Percentiles rank a stretch among this genome's conserved stretches.
These are phyloP conservation scores for Rhododendron molle DNA, from an alignment of 148 eudicot species.

Conservation along the genomic window DNA sequence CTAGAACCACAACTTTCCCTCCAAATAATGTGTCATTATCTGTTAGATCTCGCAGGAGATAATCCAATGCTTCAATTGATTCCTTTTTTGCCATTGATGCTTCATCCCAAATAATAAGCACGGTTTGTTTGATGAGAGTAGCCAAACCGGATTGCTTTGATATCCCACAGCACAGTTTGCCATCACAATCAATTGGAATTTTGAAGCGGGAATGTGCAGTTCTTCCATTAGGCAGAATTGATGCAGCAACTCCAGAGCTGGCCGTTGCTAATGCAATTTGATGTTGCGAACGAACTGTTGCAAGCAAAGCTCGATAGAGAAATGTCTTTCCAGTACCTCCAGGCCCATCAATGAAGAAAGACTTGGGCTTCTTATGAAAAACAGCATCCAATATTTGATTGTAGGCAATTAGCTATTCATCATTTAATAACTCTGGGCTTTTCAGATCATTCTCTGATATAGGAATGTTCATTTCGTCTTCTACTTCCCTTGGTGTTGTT, in stretches of 20 bases:
- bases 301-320: background rate
- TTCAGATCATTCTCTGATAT: too few relatives aligned
- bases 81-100: background rate
- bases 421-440: too few relatives aligned
- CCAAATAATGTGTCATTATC: background rate
- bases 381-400: rapidly evolving
- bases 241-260: background rate
- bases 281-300: background rate
- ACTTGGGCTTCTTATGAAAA: too few relatives aligned
- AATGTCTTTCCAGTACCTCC: background rate
- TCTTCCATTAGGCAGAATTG: background rate
- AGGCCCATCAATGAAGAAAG: background rate
- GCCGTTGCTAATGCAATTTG: background rate
- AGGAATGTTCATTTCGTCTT: too few relatives aligned
- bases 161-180: too few relatives aligned
- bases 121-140: background rate
- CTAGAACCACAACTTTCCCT: background rate
- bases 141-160: background rate
- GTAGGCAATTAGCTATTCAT: too few relatives aligned
- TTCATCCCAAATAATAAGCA: too few relatives aligned
- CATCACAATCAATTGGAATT: background rate
- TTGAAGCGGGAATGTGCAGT: background rate
- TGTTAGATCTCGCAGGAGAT: too few relatives aligned
- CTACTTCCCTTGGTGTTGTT: too few relatives aligned
- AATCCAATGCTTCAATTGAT: background rate